Conservation (phyloP, 2,329 filamentous ascomycete genomes). For the Trichoderma sp. region DNA sequence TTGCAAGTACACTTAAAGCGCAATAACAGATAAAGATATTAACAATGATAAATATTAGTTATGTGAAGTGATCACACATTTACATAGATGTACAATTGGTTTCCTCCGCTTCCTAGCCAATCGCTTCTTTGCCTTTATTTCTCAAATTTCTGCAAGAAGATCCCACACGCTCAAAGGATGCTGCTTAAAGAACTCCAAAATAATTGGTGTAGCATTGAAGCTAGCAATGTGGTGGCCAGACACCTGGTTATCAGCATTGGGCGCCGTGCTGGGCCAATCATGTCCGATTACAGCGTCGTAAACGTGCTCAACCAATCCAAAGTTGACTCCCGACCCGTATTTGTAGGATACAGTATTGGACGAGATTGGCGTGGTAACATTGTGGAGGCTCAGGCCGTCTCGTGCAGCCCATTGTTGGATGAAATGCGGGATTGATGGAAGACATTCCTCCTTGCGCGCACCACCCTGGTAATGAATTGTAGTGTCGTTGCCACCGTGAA, state of each 20-base stretch:
- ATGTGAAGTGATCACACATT: neutral
- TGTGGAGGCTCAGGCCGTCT: neutral
- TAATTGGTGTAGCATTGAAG: neutral
- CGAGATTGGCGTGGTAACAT: neutral
- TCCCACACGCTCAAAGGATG: neutral
- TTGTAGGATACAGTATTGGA: neutral
- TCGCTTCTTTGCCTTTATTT: neutral
- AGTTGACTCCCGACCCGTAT: neutral
- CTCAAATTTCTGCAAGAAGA: neutral
- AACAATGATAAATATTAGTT: neutral
- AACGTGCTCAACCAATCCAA: neutral
- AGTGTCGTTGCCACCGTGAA: slow-evolving; percentile 2
- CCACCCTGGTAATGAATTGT: neutral
- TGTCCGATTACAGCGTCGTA: slow-evolving; percentile 1
- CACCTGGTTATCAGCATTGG: neutral
- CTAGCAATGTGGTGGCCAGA: neutral
- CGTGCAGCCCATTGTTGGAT: slow-evolving; percentile 4
- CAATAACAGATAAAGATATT: neutral
- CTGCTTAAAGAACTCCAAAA: neutral
- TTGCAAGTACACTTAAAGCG: neutral
- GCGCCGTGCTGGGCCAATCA: neutral
- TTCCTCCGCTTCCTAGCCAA: neutral
- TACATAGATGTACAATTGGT: neutral
- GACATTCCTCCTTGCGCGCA: neutral
- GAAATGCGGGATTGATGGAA: slow-evolving; percentile 4